A percentile compares a stretch with the other conserved stretches of the same genome.
These are phyloP conservation scores for Globisporangium cederbergense DNA, from an alignment of 352 stramenopile genomes.

Conservation along the genomic window DNA sequence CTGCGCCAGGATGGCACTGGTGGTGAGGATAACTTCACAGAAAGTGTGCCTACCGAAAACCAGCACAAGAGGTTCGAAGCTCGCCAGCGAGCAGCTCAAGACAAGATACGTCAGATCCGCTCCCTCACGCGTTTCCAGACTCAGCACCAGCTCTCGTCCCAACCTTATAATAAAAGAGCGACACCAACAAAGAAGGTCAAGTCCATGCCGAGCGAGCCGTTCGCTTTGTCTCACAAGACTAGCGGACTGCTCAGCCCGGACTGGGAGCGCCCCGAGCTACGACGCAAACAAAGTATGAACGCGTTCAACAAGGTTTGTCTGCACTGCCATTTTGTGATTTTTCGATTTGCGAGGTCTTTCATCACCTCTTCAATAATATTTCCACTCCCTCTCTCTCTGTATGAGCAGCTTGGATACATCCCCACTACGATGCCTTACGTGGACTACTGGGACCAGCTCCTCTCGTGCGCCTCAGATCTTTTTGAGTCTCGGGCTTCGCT, in stretches of 20 bases:
- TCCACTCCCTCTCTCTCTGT: conserved; percentile 4
- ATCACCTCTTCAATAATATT: background rate
- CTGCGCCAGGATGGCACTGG: background rate
- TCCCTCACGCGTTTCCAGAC: conserved; percentile 17
- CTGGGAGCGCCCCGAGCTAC: conserved; percentile 41
- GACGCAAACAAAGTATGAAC: conserved; percentile 65
- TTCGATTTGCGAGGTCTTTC: background rate
- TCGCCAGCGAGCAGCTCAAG: conserved; percentile 8
- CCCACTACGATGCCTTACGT: conserved; percentile 43
- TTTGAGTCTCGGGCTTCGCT: conserved; percentile 44
- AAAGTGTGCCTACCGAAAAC: background rate
- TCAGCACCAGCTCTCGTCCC: background rate
- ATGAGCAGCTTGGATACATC: conserved; percentile 48
- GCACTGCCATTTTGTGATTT: background rate
- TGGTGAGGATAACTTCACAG: background rate
- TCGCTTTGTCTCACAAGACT: conserved; percentile 3
- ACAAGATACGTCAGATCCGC: conserved; percentile 27
- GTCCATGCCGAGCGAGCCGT: conserved; percentile 12
- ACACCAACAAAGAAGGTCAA: conserved; percentile 15
- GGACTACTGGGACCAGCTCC: conserved; percentile 56
- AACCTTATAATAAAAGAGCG: conserved; percentile 3
- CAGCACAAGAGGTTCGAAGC: conserved; percentile 15
- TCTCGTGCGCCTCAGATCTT: conserved; percentile 37
- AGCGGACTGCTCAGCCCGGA: conserved; percentile 50
- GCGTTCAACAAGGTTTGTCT: conserved; percentile 38